A percentile compares a stretch with the other conserved stretches of the same genome.
phyloP scores from a whole-genome alignment of 495 filamentous ascomycete genomes.

The Gamarada debralockiae region DNA sequence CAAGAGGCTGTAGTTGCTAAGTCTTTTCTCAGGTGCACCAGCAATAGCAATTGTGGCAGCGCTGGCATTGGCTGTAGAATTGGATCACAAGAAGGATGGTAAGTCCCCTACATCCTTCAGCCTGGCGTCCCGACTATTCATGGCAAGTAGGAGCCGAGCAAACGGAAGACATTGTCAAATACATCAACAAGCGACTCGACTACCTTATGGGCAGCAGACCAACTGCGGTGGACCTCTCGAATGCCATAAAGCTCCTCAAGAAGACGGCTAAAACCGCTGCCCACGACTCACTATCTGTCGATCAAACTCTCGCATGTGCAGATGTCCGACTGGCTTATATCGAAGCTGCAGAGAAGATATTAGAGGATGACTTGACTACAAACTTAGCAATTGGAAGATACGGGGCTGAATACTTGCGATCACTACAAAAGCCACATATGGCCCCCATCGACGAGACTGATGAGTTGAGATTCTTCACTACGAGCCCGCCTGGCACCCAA shows the following conservation, averaged over 20 bases:
- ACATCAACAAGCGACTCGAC: constrained; percentile 70
- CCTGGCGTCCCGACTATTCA: background rate
- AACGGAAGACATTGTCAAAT: constrained; percentile 54
- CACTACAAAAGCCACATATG: constrained; percentile 31
- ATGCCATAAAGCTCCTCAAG: constrained; percentile 80
- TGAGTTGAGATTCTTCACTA: constrained; percentile 25
- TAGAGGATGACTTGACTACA: constrained; percentile 80
- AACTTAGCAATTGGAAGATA: constrained; percentile 80
- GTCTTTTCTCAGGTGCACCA: constrained; percentile 60
- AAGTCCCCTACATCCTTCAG: constrained; percentile 15
- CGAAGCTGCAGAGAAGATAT: constrained; percentile 75
- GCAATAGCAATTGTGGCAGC: constrained; percentile 97
- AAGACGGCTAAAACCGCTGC: constrained; percentile 40
- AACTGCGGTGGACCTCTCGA: constrained; percentile 90
- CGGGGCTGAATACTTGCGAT: constrained; percentile 77
- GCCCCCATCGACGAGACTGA: constrained; percentile 33
- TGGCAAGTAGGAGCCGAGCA: constrained; percentile 25
- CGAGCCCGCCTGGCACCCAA: constrained; percentile 27
- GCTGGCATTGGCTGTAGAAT: constrained; percentile 75
- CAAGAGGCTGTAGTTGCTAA: constrained; percentile 5
- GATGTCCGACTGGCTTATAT: constrained; percentile 65
- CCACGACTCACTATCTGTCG: constrained; percentile 27
- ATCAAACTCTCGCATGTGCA: constrained; percentile 20
- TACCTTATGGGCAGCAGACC: constrained; percentile 85
- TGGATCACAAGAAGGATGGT: constrained; percentile 50